Evolutionary conservation across 306 rosid genomes (phyloP).

Genomic region (Ochetophila trinervis): DNA sequence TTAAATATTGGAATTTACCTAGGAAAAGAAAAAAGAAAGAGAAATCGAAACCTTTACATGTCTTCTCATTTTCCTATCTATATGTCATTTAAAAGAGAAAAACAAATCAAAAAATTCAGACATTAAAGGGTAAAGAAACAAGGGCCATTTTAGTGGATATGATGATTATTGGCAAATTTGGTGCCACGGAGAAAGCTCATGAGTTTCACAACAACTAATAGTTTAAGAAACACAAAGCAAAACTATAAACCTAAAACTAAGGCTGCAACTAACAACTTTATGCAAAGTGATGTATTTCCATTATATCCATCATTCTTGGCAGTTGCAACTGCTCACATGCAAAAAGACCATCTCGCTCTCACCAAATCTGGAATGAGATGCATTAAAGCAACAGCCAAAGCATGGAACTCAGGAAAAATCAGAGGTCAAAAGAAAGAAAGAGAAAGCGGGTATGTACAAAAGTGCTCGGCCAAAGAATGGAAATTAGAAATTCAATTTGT

Average conservation of each 20-base stretch:
- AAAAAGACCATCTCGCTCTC: constrained; percentile 28
- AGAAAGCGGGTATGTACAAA: constrained; percentile 20
- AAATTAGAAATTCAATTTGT: not conserved
- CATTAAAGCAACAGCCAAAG: constrained; percentile 5
- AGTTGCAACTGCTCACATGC: constrained; percentile 53
- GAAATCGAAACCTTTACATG: not conserved
- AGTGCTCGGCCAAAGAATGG: not conserved
- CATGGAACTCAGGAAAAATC: constrained; percentile 13
- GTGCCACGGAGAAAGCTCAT: constrained; percentile 29
- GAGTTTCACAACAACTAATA: not conserved
- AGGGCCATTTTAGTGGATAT: constrained; percentile 21
- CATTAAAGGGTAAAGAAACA: not conserved
- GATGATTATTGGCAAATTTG: constrained; percentile 26
- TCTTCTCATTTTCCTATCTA: no score
- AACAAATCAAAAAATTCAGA: constrained; percentile 14
- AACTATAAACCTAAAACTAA: constrained; percentile 28
- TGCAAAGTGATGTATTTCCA: constrained; percentile 28
- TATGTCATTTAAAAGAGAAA: no score
- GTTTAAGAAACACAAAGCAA: constrained; percentile 12
- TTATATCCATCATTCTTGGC: constrained; percentile 13
- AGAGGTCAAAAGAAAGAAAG: constrained; percentile 28
- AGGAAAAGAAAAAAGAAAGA: not conserved
- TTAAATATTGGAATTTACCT: not conserved
- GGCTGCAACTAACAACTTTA: constrained; percentile 37
- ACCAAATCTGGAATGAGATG: constrained; percentile 2